Percentiles rank a stretch among this genome's conserved stretches.
These are phyloP conservation scores for Mycena sp. DNA, from an alignment of 1,284 basidiomycete species.

Conservation along the genomic window DNA sequence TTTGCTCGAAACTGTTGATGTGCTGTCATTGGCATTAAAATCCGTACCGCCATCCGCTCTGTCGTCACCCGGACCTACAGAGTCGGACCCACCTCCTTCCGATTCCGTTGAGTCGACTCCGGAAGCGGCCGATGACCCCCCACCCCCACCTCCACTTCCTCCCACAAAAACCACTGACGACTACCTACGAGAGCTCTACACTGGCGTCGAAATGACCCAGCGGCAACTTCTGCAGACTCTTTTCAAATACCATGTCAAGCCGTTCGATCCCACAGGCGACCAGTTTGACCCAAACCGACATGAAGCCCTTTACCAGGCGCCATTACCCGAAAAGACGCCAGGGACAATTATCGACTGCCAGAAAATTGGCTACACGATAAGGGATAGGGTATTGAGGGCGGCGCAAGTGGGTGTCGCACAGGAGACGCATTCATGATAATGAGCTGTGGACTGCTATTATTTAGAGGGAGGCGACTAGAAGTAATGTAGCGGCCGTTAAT, in stretches of 20 bases:
- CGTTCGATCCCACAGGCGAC: constrained; percentile 93
- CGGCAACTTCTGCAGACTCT: constrained; percentile 91
- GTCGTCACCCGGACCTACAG: constrained; percentile 37
- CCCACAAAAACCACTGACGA: constrained; percentile 61
- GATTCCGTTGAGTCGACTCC: constrained; percentile 42
- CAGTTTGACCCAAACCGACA: constrained; percentile 95
- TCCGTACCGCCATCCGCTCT: constrained; percentile 77
- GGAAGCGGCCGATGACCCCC: constrained; percentile 33
- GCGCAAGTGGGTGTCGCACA: constrained; percentile 97
- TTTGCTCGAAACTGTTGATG: constrained; percentile 92
- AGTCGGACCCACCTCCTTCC: constrained; percentile 38
- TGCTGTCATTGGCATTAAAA: constrained; percentile 89
- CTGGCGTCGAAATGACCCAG: constrained; percentile 93
- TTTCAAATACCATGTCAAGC: constrained; percentile 90
- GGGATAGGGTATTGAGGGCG: constrained; percentile 90
- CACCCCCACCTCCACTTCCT: constrained; percentile 39
- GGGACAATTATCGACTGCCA: constrained; percentile 93
- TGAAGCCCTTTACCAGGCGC: constrained; percentile 95
- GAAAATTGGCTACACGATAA: constrained; percentile 93
- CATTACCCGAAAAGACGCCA: constrained; percentile 88
- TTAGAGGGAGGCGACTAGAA: constrained; percentile 36
- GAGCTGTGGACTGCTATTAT: constrained; percentile 26
- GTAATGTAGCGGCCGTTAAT: constrained; percentile 48
- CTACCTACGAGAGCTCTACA: constrained; percentile 78
- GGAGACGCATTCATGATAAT: constrained; percentile 49